These are phyloP conservation scores for Lepraria neglecta DNA, from an alignment of 495 filamentous ascomycete species.

Conservation along the genomic window DNA sequence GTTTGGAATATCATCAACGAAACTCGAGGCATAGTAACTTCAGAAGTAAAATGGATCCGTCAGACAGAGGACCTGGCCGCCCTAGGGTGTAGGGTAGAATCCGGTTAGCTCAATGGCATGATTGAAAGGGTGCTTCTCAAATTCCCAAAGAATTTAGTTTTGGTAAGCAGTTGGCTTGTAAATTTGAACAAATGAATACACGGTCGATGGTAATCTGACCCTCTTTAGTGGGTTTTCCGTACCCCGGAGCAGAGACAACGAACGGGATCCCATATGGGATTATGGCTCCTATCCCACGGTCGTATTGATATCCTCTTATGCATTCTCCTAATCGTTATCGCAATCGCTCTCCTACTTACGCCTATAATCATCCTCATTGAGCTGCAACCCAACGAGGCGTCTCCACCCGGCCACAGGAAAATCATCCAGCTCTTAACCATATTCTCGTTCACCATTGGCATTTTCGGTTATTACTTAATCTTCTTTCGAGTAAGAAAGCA, in stretches of 20 bases:
- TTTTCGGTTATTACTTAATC: conserved; percentile 21
- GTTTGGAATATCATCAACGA: not conserved
- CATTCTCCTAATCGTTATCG: not conserved
- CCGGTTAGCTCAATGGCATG: too few species aligned
- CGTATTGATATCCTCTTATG: conserved; percentile 2
- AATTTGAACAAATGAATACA: too few species aligned
- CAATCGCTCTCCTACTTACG: conserved; percentile 4
- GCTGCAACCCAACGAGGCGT: conserved; percentile 3
- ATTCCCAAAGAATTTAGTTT: too few species aligned
- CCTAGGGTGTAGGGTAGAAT: too few species aligned
- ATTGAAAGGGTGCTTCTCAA: too few species aligned
- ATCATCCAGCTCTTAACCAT: conserved; percentile 14
- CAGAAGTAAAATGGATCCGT: too few species aligned
- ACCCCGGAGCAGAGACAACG: not conserved
- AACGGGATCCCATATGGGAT: not conserved
- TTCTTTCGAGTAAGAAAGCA: conserved; percentile 26
- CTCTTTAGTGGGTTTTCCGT: conserved; percentile 12
- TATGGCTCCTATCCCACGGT: not conserved
- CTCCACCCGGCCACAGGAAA: not conserved
- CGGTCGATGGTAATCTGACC: too few species aligned
- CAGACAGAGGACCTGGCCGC: too few species aligned
- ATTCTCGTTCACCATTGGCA: conserved; percentile 20
- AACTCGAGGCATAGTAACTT: not conserved
- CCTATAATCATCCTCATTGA: conserved; percentile 14
- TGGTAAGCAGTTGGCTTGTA: too few species aligned